Conservation (phyloP, 495 filamentous ascomycete genomes). For the Hypoxylon intermedium region DNA sequence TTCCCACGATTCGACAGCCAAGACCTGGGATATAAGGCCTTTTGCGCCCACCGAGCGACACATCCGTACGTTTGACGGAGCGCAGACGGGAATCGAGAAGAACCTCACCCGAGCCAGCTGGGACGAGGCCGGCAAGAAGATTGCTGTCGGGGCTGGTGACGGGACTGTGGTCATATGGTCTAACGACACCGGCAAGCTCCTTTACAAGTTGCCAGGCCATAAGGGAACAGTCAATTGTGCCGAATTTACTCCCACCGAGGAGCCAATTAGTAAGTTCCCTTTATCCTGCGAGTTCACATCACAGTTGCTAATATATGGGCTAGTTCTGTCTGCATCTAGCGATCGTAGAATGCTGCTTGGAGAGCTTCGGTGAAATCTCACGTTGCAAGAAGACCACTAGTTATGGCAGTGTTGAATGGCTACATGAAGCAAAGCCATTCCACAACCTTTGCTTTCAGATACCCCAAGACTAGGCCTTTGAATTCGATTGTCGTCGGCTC, state of each 20-base stretch:
- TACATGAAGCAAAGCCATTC: not conserved
- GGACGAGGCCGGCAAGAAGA: slow-evolving; percentile 83
- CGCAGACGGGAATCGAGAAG: slow-evolving; percentile 84
- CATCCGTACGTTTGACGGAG: slow-evolving; percentile 86
- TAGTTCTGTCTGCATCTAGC: slow-evolving; percentile 86
- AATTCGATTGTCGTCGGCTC: slow-evolving; percentile 1
- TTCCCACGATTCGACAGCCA: slow-evolving; percentile 89
- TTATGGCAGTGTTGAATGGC: not conserved
- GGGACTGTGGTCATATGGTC: slow-evolving; percentile 93
- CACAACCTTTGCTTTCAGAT: not conserved
- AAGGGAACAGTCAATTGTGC: slow-evolving; percentile 96
- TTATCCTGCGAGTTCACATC: not conserved
- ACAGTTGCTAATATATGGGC: slow-evolving; percentile 2
- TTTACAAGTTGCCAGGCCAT: slow-evolving; percentile 95
- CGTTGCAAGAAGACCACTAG: not conserved
- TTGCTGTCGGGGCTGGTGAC: slow-evolving; percentile 90
- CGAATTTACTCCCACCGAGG: slow-evolving; percentile 80
- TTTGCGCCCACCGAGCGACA: slow-evolving; percentile 89
- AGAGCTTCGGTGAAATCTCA: slow-evolving; percentile 64
- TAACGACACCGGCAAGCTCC: slow-evolving; percentile 75
- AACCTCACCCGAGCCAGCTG: slow-evolving; percentile 92
- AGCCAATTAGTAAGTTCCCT: slow-evolving; percentile 82
- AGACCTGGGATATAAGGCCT: slow-evolving; percentile 95
- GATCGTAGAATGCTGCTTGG: slow-evolving; percentile 81
- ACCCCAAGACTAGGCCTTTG: slow-evolving; percentile 11